Base-by-base conservation (phyloP, 805 yeast genomes). In the Zygotorulaspora chibaensis region DNA sequence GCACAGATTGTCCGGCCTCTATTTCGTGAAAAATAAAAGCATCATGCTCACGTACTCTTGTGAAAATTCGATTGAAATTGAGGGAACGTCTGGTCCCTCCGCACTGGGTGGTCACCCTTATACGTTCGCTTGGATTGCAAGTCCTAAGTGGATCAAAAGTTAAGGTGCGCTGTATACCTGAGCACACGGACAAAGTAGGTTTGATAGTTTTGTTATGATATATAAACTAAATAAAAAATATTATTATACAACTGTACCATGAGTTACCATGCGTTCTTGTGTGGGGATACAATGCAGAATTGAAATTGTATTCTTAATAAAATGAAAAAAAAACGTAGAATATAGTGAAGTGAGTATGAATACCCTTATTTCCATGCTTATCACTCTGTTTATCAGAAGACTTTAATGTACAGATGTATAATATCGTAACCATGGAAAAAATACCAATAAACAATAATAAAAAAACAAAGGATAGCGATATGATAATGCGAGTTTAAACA, bases 371-470 rank as follows among this genome's bases (percentile, higher is more conserved):
- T 36, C 48, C 48, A 36, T 34, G 40, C 44, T 39, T 30, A 36
- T 25, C 35, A 33, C 36, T 33, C 36, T 33, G 36, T 33, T 33
- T 33, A 33, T 33, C 36, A 33, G 36, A 45, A 48, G 45, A 51
- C 46, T 48, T 50, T 54, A 56, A 45, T 54, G 60, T 51, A 56
- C 60, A 56, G 55, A 54, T 54, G 60, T 54, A 54, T 54, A 55
- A 53, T 51, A 51, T 50, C 54, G 46, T 48, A 47, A 52, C 53
- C 52, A 49, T 44, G 40, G 40, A 38, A 30, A 38, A 20, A 42
- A 48, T 35, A 42, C 38, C 41, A 33, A 29, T 16, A 43, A 38
- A 20, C 25, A 13, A 43, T 29, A 38, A 33, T 9, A 26, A 16
- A 33, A 39, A 43, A 45, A 40, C 36, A 40, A 27, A 46, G 31